phyloP scores from a whole-genome alignment of 108 stramenopile genomes.

The Conticribra guillardii region DNA sequence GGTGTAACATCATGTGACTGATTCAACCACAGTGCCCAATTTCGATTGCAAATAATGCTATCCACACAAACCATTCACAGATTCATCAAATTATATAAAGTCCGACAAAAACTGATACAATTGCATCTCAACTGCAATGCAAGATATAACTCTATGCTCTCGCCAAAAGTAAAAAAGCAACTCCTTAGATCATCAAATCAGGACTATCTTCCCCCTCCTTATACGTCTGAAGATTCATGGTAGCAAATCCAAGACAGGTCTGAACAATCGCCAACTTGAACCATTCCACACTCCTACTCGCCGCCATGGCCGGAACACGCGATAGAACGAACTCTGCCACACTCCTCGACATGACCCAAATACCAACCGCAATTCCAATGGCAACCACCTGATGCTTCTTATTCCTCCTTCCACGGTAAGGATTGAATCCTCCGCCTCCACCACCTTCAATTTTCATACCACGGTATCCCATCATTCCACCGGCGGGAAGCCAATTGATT shows the following conservation, averaged over 20 bases:
- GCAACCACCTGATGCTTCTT: constrained; percentile 55
- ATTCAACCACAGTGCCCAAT: too few species aligned
- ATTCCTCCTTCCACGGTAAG: constrained; percentile 51
- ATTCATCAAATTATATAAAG: too few species aligned
- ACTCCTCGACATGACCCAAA: constrained; percentile 37
- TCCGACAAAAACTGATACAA: too few species aligned
- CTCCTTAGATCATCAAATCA: constrained; percentile 40
- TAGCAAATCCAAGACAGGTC: constrained; percentile 32
- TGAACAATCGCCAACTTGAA: constrained; percentile 56
- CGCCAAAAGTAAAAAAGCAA: too few species aligned
- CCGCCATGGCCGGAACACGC: constrained; percentile 45
- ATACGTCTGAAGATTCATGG: constrained; percentile 50
- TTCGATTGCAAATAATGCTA: too few species aligned
- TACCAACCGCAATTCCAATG: constrained; percentile 41
- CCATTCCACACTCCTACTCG: constrained; percentile 44
- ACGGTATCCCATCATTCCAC: constrained; percentile 79
- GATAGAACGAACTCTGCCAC: constrained; percentile 39
- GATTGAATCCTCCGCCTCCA: constrained; percentile 48
- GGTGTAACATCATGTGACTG: too few species aligned
- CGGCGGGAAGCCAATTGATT: constrained; percentile 78
- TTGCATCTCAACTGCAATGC: too few species aligned
- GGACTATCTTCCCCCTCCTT: constrained; percentile 44
- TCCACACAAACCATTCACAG: too few species aligned
- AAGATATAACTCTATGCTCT: too few species aligned
- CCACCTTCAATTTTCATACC: constrained; percentile 66